Evolutionary conservation across 2,329 filamentous ascomycete species (phyloP).

Genomic region (Aureobasidium musti): DNA sequence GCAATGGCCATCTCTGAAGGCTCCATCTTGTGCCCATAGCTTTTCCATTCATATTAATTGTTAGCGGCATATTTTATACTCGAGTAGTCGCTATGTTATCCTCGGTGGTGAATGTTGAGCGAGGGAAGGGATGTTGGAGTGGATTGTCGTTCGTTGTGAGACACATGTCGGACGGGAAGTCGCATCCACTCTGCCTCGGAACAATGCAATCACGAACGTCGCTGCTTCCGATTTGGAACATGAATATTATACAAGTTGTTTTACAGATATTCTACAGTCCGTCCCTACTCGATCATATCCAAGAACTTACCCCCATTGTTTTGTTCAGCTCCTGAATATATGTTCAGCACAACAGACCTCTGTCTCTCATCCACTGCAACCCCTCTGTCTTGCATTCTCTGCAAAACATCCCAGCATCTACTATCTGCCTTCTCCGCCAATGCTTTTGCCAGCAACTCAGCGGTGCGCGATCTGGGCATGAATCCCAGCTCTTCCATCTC

Average conservation of each 20-base stretch:
- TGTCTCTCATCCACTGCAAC: neutral
- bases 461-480: conserved; percentile 35
- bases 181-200: neutral
- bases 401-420: conserved; percentile 42
- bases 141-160: neutral
- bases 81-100: neutral
- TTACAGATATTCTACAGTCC: neutral
- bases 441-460: conserved; percentile 32
- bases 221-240: neutral
- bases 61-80: neutral
- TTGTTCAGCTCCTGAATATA: neutral
- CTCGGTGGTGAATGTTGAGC: neutral
- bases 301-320: neutral
- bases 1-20: neutral
- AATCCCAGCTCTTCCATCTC: conserved; percentile 40
- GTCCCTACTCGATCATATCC: neutral
- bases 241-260: neutral
- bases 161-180: neutral
- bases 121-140: neutral
- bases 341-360: neutral
- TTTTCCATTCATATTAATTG: neutral
- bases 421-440: conserved; percentile 37
- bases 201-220: neutral
- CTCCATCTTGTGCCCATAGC: conserved; percentile 15
- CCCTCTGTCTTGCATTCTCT: conserved; percentile 36